Base-by-base conservation (phyloP, 2,329 filamentous ascomycete genomes). In the Calonectria multiphialidica region DNA sequence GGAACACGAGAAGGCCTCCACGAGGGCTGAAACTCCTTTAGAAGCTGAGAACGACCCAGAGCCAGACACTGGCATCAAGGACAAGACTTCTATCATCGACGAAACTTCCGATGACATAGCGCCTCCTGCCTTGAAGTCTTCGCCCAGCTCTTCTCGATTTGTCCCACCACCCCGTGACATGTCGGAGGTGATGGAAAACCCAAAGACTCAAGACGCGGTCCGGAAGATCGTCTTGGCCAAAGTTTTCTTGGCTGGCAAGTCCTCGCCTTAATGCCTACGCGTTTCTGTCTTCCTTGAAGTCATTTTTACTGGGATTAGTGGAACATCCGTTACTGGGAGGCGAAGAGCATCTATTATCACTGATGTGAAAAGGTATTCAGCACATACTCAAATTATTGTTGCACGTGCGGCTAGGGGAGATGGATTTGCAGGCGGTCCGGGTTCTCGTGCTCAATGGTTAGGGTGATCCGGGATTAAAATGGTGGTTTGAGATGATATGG, bases 211-310 rank as follows among this genome's bases (percentile, higher is more conserved):
- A 23, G 66, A 64, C 16, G 66, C 59, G 3, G 47, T 50, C 2
- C 57, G 59, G 21, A 33, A 64, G 35, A 53, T 69, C 30, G 40
- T 47, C 5, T 21, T 33, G 1, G 66, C 66, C 12, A 69, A 69
- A 59, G 49, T 47, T 6, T 69, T 69, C 21, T 18, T 69, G 35
- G 10, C 5, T n/a, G 42, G 61, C 5, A 10, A 45, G 9, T n/a
- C 28, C 30, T 3, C 1, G 5, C 18, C 23, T 37, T 37, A 25
- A 21, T 40, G 21, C 33, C 33, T 59, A n/a, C 3, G 16, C 13
- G 18, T 8, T 10, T 10, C 4, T 8, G 1, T 18, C 3, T 3
- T 12, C 21, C 5, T 21, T 12, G 21, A 23, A 12, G 1, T 2
- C 2, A 25, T 13, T 59, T 21, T 8, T 10, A 7, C 5, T 25